These are phyloP conservation scores for Basidiobolus meristosporus DNA, from an alignment of 371 early-diverging fungal species.

Conservation along the genomic window DNA sequence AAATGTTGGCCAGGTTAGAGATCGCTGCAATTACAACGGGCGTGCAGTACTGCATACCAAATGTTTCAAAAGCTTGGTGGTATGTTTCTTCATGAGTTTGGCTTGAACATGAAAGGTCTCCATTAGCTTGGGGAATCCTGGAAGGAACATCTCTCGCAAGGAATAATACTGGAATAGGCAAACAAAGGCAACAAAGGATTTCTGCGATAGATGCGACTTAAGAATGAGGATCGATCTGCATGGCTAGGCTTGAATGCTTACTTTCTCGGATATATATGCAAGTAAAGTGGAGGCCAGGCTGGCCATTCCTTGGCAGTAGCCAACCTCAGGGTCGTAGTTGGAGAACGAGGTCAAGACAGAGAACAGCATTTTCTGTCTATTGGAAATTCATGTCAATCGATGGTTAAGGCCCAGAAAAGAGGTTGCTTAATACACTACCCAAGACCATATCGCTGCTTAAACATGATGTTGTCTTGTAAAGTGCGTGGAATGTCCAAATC, in stretches of 20 bases:
- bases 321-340: slow-evolving; percentile 66
- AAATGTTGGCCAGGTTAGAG: neutral
- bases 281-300: slow-evolving; percentile 76
- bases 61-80: slow-evolving; percentile 22
- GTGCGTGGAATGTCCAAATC: slow-evolving; percentile 44
- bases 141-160: slow-evolving; percentile 28
- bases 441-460: slow-evolving; percentile 33
- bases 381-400: neutral
- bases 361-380: slow-evolving; percentile 43
- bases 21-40: neutral
- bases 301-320: slow-evolving; percentile 90
- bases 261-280: slow-evolving; percentile 83
- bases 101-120: slow-evolving; percentile 42
- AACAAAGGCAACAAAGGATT: slow-evolving; percentile 24
- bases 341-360: slow-evolving; percentile 78
- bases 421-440: slow-evolving; percentile 17
- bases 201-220: too few relatives aligned
- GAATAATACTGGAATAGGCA: slow-evolving; percentile 28
- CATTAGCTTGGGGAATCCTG: slow-evolving; percentile 37
- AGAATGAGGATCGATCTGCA: too few relatives aligned
- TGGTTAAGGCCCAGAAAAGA: neutral
- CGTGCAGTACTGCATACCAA: slow-evolving; percentile 19
- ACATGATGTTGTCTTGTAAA: slow-evolving; percentile 40
- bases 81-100: slow-evolving; percentile 18
- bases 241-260: slow-evolving; percentile 1